Conservation (phyloP, 2,329 filamentous ascomycete genomes). For the Nannizzia gypsea region DNA sequence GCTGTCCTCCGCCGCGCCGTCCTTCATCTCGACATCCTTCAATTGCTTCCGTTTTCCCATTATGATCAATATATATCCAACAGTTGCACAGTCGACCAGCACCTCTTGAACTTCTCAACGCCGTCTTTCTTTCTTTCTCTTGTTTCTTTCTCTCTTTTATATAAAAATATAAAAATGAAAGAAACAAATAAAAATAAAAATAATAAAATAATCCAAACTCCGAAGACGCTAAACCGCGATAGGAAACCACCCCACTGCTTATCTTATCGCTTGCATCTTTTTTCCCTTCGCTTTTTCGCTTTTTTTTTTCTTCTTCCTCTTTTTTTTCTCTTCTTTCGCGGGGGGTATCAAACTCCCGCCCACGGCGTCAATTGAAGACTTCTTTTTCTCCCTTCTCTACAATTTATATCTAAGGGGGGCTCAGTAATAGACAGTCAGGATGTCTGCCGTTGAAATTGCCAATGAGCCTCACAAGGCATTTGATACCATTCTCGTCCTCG, state of each 20-base stretch:
- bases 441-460: conserved; percentile 15
- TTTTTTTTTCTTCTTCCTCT: not conserved
- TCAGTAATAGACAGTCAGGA: conserved; percentile 7
- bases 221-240: conserved; percentile 7
- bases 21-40: conserved; percentile 34
- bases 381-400: not conserved
- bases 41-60: conserved; percentile 44
- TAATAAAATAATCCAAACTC: not conserved
- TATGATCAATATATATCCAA: conserved; percentile 12
- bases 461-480: conserved; percentile 23
- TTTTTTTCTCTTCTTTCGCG: conserved; percentile 1
- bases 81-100: not conserved
- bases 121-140: not conserved
- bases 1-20: conserved; percentile 30
- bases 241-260: conserved; percentile 5
- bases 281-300: not conserved
- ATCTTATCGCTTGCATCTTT: conserved; percentile 5
- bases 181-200: not conserved
- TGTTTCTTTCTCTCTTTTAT: too few species aligned
- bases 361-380: not conserved
- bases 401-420: not conserved
- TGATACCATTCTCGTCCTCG: conserved; percentile 19
- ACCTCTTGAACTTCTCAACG: not conserved
- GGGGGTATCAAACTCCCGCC: conserved; percentile 6
- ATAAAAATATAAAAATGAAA: not conserved